Conservation (phyloP, 805 yeast genomes). For the Metschnikowia shivogae region DNA sequence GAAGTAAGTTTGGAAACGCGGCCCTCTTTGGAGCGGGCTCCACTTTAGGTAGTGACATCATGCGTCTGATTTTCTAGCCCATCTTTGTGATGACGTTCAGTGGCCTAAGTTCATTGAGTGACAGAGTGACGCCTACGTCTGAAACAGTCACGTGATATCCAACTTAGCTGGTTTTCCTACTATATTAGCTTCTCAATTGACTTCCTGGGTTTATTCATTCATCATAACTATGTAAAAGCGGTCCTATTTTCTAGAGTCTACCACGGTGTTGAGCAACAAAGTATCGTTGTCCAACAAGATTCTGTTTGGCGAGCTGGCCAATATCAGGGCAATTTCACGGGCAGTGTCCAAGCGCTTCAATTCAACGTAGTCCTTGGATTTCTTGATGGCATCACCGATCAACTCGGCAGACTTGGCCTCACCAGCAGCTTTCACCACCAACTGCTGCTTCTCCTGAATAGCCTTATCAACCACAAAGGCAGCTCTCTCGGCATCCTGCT, state of each 20-base stretch:
- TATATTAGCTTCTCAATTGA: no score
- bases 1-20: slow-evolving; percentile 84
- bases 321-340: slow-evolving; percentile 83
- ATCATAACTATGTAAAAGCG: slow-evolving; percentile 15
- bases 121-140: no score
- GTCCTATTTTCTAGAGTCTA: slow-evolving; percentile 59
- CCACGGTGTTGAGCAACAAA: slow-evolving; percentile 79
- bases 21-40: slow-evolving; percentile 97
- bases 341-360: slow-evolving; percentile 96
- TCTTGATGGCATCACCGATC: slow-evolving; percentile 98
- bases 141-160: no score
- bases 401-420: slow-evolving; percentile 97
- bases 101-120: no score
- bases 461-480: slow-evolving; percentile 97
- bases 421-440: slow-evolving; percentile 96
- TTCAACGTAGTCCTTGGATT: slow-evolving; percentile 92
- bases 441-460: slow-evolving; percentile 93
- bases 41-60: slow-evolving; percentile 78
- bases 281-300: slow-evolving; percentile 90
- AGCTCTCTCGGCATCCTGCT: slow-evolving; percentile 98
- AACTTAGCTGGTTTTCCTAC: no score
- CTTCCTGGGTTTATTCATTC: slow-evolving; percentile 4
- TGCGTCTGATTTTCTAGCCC: slow-evolving; percentile 59
- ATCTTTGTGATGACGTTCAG: no score
- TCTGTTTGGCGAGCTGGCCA: slow-evolving; percentile 85